Evolutionary conservation across 805 yeast genomes (phyloP), one percentile per base, ranked within the genome.

Genomic region (Wickerhamomyces queroliae): DNA sequence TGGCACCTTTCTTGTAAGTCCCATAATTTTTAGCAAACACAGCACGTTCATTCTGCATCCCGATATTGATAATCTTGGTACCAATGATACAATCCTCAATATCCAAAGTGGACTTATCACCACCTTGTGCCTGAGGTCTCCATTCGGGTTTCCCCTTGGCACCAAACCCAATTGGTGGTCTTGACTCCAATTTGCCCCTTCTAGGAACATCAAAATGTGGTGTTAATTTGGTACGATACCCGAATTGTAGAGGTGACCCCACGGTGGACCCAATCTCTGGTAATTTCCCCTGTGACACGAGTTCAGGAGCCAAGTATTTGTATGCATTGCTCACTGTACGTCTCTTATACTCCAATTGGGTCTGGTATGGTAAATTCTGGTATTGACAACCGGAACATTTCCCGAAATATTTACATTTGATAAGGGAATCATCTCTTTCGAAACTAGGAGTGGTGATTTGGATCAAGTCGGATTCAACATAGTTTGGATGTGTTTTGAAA

Each of bases 71-170:
- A 28, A 85, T 79, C 2, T 68, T 64, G 0, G 98, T 93, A 6
- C 96, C 98, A 48, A 93, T 88, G 3, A 81, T 66, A 61, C 98
- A 93, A 48, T 89, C 96, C 59, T 93, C 99, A 47, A 93, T 90
- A 60, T 93, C 99, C 46, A 93, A 64, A 21, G 87, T 81, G 7
- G 75, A 62, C 17, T 67, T 72, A 28, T 69, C 62, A n/a, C 88
- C 89, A 26, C 86, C 85, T 34, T 56, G 55, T 7, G 56, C 49
- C 25, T 60, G n/a, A n/a, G n/a, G 49, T 55, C 89, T 69, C 87
- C 88, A 83, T 26, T 63, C 58, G 2, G 89, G 88, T 56, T 81
- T 74, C 10, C 95, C 95, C 58, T 85, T 85, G 38, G 82, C 71
- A 7, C 95, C 95, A 64, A 91, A 93, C 1, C 99, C 99, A 41